These are phyloP conservation scores for Linderniella brevidens DNA, from an alignment of 257 asterid species.

Conservation along the genomic window DNA sequence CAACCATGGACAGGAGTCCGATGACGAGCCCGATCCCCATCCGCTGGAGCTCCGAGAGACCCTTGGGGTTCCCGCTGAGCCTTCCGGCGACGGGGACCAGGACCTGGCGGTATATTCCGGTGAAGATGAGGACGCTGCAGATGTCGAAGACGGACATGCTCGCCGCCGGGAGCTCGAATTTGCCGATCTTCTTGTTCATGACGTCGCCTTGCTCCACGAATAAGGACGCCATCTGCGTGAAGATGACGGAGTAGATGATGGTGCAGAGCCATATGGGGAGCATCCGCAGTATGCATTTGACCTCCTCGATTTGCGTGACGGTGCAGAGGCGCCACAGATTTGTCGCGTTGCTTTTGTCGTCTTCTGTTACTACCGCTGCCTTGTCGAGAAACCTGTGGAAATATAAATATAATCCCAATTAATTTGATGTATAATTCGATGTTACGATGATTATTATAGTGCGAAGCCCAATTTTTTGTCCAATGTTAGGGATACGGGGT, in stretches of 20 bases:
- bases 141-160: slow-evolving; percentile 18
- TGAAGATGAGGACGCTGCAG: slow-evolving; percentile 11
- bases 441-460: not conserved
- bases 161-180: slow-evolving; percentile 17
- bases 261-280: slow-evolving; percentile 26
- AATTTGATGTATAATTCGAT: not conserved
- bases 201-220: slow-evolving; percentile 21
- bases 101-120: slow-evolving; percentile 7
- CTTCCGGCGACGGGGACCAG: slow-evolving; percentile 10
- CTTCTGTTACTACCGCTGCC: slow-evolving; percentile 10
- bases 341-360: not conserved
- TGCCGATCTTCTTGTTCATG: slow-evolving; percentile 11
- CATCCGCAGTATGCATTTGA: slow-evolving; percentile 16
- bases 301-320: slow-evolving; percentile 18
- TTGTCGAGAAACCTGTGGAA: slow-evolving; percentile 13
- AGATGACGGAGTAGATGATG: slow-evolving; percentile 16
- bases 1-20: slow-evolving; percentile 16
- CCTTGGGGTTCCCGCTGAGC: slow-evolving; percentile 7
- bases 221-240: slow-evolving; percentile 20
- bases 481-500: too few relatives aligned
- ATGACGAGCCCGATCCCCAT: slow-evolving; percentile 21
- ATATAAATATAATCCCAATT: not conserved
- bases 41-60: slow-evolving; percentile 17
- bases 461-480: too few relatives aligned
- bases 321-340: slow-evolving; percentile 18